Percentiles rank a stretch among this genome's conserved stretches.
phyloP scores from a whole-genome alignment of 1,284 basidiomycete genomes.

The Ustilago cynodontis region DNA sequence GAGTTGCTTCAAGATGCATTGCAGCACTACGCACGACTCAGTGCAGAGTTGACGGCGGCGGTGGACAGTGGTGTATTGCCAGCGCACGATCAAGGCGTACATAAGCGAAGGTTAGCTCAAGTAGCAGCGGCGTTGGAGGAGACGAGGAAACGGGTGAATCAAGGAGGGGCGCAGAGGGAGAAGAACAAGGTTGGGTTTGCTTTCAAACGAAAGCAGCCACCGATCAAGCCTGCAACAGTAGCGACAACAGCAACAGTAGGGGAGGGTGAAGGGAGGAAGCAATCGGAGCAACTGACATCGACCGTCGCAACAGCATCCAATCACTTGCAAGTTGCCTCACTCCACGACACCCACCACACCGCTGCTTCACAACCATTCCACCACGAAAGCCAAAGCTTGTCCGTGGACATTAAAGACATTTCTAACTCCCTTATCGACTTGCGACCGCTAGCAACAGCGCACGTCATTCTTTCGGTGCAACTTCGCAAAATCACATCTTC shows the following conservation, averaged over 20 bases:
- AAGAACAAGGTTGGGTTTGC: conserved; percentile 24
- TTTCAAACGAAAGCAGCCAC: conserved; percentile 30
- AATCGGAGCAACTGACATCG: background rate
- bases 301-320: background rate
- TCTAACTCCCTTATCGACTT: conserved; percentile 29
- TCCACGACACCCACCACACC: conserved; percentile 9
- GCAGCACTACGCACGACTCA: conserved; percentile 19
- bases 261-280: background rate
- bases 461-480: conserved; percentile 30
- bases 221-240: background rate
- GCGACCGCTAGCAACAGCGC: conserved; percentile 5
- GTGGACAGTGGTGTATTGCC: conserved; percentile 41
- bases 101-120: conserved; percentile 30
- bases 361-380: background rate
- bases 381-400: background rate
- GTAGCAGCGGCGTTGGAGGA: conserved; percentile 11
- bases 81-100: conserved; percentile 35
- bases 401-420: conserved; percentile 23
- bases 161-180: background rate
- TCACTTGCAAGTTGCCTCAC: conserved; percentile 16
- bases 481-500: conserved; percentile 26
- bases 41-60: conserved; percentile 30
- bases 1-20: conserved; percentile 25
- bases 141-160: conserved; percentile 8
- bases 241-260: background rate